A percentile compares a stretch with the other conserved stretches of the same genome.
These are phyloP conservation scores for Calonectria pseudoturangicola DNA, from an alignment of 2,329 filamentous ascomycete genomes.

Conservation along the genomic window DNA sequence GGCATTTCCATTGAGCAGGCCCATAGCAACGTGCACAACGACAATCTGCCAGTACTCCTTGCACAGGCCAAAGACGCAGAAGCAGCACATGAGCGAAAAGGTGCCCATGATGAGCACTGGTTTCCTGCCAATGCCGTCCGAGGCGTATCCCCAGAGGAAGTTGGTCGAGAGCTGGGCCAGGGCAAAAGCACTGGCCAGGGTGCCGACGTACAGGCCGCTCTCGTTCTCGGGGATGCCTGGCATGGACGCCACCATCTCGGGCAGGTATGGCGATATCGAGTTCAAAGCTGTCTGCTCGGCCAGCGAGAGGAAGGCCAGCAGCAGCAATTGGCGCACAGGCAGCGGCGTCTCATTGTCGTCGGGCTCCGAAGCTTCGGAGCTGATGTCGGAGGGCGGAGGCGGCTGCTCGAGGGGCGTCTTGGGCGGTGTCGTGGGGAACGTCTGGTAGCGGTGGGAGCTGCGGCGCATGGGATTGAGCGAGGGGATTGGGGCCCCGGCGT, in stretches of 20 bases:
- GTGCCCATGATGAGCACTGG: constrained; percentile 87
- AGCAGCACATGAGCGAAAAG: constrained; percentile 86
- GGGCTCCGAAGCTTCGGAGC: constrained; percentile 55
- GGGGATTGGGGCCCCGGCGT: constrained; percentile 71
- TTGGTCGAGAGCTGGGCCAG: constrained; percentile 94
- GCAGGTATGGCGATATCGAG: constrained; percentile 95
- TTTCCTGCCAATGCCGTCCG: constrained; percentile 83
- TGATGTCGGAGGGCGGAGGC: constrained; percentile 53
- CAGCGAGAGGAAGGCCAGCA: constrained; percentile 91
- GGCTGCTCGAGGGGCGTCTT: constrained; percentile 75
- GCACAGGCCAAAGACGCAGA: constrained; percentile 91
- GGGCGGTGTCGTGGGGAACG: constrained; percentile 85
- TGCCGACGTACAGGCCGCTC: constrained; percentile 90
- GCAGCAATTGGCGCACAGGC: constrained; percentile 86
- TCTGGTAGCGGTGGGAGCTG: constrained; percentile 81
- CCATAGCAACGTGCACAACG: constrained; percentile 91
- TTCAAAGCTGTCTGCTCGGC: constrained; percentile 98
- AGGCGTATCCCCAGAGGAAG: constrained; percentile 75
- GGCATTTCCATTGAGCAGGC: constrained; percentile 94
- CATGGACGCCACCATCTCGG: constrained; percentile 92
- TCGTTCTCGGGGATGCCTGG: constrained; percentile 83
- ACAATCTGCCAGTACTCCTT: constrained; percentile 88
- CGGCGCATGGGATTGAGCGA: constrained; percentile 61
- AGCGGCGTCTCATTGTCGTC: constrained; percentile 81
- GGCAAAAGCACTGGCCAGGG: constrained; percentile 93